A percentile compares a stretch with the other conserved stretches of the same genome.
These are phyloP conservation scores for Biscogniauxia marginata DNA, from an alignment of 2,329 filamentous ascomycete genomes.

Conservation along the genomic window DNA sequence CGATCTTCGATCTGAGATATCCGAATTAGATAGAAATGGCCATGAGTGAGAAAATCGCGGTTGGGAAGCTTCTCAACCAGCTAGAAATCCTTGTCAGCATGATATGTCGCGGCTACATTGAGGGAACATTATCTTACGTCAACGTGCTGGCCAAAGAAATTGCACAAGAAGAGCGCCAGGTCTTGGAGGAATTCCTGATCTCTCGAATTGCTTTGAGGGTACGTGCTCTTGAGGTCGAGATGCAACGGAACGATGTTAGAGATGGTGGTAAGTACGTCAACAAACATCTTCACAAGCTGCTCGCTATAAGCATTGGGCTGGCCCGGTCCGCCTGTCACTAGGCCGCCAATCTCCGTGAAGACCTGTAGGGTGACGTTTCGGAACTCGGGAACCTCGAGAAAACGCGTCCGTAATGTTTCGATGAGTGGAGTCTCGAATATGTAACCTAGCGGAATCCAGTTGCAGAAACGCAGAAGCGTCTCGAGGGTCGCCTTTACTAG, in stretches of 20 bases:
- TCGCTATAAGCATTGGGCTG: constrained; percentile 80
- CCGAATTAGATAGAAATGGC: constrained; percentile 95
- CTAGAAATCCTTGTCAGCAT: constrained; percentile 40
- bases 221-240: constrained; percentile 87
- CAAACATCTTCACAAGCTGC: constrained; percentile 97
- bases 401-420: constrained; percentile 87
- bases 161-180: constrained; percentile 90
- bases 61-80: constrained; percentile 96
- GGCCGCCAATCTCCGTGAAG: constrained; percentile 91
- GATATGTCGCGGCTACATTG: not conserved
- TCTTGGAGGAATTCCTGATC: constrained; percentile 99
- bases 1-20: constrained; percentile 98
- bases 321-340: constrained; percentile 75
- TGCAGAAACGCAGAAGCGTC: constrained; percentile 92
- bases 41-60: constrained; percentile 89
- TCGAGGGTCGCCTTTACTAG: constrained; percentile 96
- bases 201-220: constrained; percentile 83
- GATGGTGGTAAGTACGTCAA: constrained; percentile 89
- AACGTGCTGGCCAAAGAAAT: constrained; percentile 93
- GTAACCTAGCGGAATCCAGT: constrained; percentile 98
- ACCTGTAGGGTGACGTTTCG: constrained; percentile 96
- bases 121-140: constrained; percentile 53
- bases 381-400: constrained; percentile 91
- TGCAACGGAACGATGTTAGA: constrained; percentile 89
- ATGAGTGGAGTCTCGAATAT: constrained; percentile 98